Evolutionary conservation across 2,329 filamentous ascomycete species (phyloP), one percentile per base, ranked within the genome.

Genomic region (Ophiosphaerella korrae): DNA sequence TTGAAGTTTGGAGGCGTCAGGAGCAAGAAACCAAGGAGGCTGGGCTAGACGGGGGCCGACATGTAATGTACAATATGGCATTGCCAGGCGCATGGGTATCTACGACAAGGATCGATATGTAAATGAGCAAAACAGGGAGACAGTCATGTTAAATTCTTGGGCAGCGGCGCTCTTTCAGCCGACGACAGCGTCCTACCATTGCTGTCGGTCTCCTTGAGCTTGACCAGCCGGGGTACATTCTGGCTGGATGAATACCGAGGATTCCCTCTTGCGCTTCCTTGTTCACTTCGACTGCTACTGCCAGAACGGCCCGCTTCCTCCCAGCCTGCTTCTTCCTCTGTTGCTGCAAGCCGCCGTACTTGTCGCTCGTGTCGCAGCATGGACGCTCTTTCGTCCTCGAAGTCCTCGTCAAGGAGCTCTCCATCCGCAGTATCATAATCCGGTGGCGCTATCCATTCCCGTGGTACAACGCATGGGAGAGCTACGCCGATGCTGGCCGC

Each of bases 1-100:
- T 76, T 97, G 75, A 99, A 99, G 81, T 96, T 97, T 80, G 94
- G 92, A 77, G 95, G 94, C 70, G 90, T 89, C 34, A 89, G 92
- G 75, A 93, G 91, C 79, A 84, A 83, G 74, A 90, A 87, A 73
- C 88, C 87, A 34, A 92, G 92, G 76, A 88, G 94, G 78, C 77
- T 97, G 78, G 84, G 85, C 75, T 88, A 68, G 58, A 52, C 31
- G 14, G 8, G 26, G 26, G 26, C 2, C 7, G 3, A 29, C 26
- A 11, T 29, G 26, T 29, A 36, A 33, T 67, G 60, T 65, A 63
- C 53, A 52, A 53, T 60, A 66, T 52, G 47, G 55, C 53, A 62
- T 62, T 52, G 54, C 43, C 41, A 52, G 58, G 58, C 49, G 58
- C 44, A 55, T 47, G 47, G 52, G 50, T 48, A 52, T 44, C 40